These are phyloP conservation scores for Pythium phragmiticola DNA, from an alignment of 352 stramenopile species.

Conservation along the genomic window DNA sequence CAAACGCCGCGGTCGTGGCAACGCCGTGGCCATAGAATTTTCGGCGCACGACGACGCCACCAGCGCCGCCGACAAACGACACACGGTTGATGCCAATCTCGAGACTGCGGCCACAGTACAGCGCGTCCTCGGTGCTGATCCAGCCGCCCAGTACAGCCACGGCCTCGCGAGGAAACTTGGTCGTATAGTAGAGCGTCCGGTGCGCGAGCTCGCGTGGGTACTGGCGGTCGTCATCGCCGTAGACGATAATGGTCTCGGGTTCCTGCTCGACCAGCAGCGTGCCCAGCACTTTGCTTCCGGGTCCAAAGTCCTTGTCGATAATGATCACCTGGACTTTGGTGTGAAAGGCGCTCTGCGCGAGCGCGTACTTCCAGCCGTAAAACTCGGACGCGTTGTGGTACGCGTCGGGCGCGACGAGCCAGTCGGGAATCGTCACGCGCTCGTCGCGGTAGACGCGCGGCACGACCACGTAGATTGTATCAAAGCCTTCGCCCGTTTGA, in stretches of 20 bases:
- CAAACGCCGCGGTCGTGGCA: constrained; percentile 36
- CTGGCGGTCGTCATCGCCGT: constrained; percentile 49
- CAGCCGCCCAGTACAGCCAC: constrained; percentile 49
- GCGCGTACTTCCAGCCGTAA: constrained; percentile 35
- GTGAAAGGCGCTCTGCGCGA: constrained; percentile 36
- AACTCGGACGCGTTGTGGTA: constrained; percentile 30
- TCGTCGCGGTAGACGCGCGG: constrained; percentile 38
- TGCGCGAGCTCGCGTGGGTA: constrained; percentile 43
- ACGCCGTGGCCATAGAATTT: constrained; percentile 44
- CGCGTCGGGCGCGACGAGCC: constrained; percentile 30
- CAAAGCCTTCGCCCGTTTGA: constrained; percentile 42
- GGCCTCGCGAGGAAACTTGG: constrained; percentile 46
- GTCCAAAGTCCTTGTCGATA: constrained; percentile 54
- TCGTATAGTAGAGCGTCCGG: constrained; percentile 41
- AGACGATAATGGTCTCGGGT: constrained; percentile 59
- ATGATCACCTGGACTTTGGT: constrained; percentile 35
- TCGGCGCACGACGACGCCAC: constrained; percentile 43
- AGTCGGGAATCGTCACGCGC: constrained; percentile 39
- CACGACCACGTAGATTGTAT: constrained; percentile 49
- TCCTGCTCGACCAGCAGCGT: constrained; percentile 52
- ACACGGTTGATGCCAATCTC: constrained; percentile 49
- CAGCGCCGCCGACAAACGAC: constrained; percentile 55
- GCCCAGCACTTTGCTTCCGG: constrained; percentile 51
- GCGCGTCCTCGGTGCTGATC: constrained; percentile 44
- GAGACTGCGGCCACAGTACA: constrained; percentile 54